phyloP scores from a whole-genome alignment of 176 grass and related monocot genomes.

The Aegilops speltoides region DNA sequence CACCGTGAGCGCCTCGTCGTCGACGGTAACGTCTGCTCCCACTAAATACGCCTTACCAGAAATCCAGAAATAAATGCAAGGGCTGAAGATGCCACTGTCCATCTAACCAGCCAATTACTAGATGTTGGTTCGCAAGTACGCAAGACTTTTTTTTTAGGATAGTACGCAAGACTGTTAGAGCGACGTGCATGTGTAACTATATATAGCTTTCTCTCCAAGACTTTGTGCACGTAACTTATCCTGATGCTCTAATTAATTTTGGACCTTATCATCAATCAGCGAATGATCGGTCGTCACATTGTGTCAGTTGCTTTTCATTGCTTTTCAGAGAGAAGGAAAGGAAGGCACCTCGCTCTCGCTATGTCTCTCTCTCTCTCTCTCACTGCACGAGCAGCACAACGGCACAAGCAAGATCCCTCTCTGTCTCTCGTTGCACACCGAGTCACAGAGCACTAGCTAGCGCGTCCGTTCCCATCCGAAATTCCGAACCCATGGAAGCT shows the following conservation, averaged over 20 bases:
- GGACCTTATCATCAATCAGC: neutral
- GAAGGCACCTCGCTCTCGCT: neutral
- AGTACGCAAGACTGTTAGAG: too few relatives aligned
- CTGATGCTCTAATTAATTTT: neutral
- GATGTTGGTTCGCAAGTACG: too few relatives aligned
- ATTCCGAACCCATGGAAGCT: slow-evolving; percentile 25
- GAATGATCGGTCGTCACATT: neutral
- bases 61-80: too few relatives aligned
- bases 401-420: neutral
- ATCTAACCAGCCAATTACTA: too few relatives aligned
- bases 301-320: neutral
- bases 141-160: too few relatives aligned
- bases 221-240: neutral
- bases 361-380: neutral
- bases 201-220: too few relatives aligned
- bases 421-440: neutral
- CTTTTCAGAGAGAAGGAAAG: slow-evolving; percentile 27
- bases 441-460: slow-evolving; percentile 43
- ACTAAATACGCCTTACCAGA: too few relatives aligned
- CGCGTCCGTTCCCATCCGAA: slow-evolving; percentile 29
- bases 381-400: neutral
- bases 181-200: too few relatives aligned
- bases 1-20: too few relatives aligned
- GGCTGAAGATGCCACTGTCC: too few relatives aligned
- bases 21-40: too few relatives aligned